Evolutionary conservation across 1,139 yeast species (phyloP).

Genomic region (Lodderomyces parapsilosis): DNA sequence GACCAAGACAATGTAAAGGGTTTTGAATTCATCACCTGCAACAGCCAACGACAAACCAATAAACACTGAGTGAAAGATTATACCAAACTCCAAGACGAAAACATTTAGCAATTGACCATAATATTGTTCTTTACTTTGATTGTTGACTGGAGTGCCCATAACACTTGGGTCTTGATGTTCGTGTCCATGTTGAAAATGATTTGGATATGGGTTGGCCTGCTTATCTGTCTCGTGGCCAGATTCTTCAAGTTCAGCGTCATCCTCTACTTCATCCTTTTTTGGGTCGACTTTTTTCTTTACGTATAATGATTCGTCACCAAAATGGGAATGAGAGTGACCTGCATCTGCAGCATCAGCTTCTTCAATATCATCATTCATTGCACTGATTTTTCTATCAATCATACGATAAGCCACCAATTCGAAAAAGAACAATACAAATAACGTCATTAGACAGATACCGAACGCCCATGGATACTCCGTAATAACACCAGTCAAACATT

Average conservation of each 20-base stretch:
- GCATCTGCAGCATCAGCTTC: slow-evolving; percentile 24
- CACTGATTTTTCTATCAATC: slow-evolving; percentile 37
- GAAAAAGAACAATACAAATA: slow-evolving; percentile 45
- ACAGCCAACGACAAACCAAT: slow-evolving; percentile 75
- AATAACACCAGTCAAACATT: slow-evolving; percentile 36
- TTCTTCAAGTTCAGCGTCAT: slow-evolving; percentile 15
- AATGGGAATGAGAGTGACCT: slow-evolving; percentile 51
- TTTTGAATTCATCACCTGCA: slow-evolving; percentile 68
- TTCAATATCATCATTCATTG: slow-evolving; percentile 14
- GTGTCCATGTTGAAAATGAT: slow-evolving; percentile 48
- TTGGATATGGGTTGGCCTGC: slow-evolving; percentile 29
- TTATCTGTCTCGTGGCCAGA: slow-evolving; percentile 10
- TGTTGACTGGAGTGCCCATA: slow-evolving; percentile 39
- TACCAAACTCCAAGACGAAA: slow-evolving; percentile 73
- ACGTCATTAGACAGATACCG: slow-evolving; percentile 40
- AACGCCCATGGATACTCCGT: slow-evolving; percentile 42
- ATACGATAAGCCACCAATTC: slow-evolving; percentile 57
- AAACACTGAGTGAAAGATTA: slow-evolving; percentile 78
- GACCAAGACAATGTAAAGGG: slow-evolving; percentile 74
- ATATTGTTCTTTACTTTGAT: slow-evolving; percentile 37
- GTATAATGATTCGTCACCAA: slow-evolving; percentile 40
- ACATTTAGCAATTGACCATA: slow-evolving; percentile 47
- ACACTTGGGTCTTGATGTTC: slow-evolving; percentile 57
- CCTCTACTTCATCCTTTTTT: slow-evolving; percentile 21
- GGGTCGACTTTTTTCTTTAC: slow-evolving; percentile 21